A percentile compares a stretch with the other conserved stretches of the same genome.
Evolutionary conservation across 441 rosid species (phyloP).

Genomic region (Arabidopsis hybrid): DNA sequence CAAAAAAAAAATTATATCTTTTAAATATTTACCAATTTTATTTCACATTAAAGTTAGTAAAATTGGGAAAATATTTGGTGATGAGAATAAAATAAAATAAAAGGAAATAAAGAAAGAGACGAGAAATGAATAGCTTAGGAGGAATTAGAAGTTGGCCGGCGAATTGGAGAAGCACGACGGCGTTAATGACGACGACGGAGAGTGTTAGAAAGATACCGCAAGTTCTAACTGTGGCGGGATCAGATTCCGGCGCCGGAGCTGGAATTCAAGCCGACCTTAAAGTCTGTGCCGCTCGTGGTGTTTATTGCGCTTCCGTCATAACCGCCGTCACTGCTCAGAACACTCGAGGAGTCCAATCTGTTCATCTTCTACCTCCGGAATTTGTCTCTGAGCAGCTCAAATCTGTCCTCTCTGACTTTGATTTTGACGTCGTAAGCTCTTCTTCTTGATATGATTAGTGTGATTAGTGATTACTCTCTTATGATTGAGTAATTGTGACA

Average conservation of each 20-base stretch:
- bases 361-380: constrained; percentile 42
- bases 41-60: neutral
- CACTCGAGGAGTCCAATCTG: constrained; percentile 72
- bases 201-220: constrained; percentile 48
- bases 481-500: constrained; percentile 38
- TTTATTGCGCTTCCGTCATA: constrained; percentile 86
- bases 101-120: constrained; percentile 1
- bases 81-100: neutral
- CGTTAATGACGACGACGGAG: constrained; percentile 32
- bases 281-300: constrained; percentile 90
- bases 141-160: constrained; percentile 40
- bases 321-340: constrained; percentile 96
- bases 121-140: constrained; percentile 42
- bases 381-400: constrained; percentile 45
- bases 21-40: no score
- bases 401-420: constrained; percentile 47
- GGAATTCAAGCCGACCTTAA: constrained; percentile 96
- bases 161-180: constrained; percentile 41
- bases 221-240: constrained; percentile 87
- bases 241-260: constrained; percentile 95
- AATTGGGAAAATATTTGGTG: neutral
- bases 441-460: neutral
- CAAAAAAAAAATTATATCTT: no score
- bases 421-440: constrained; percentile 48
- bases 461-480: constrained; percentile 9